Conservation (phyloP, 257 asterid species). For the Echium plantagineum region DNA sequence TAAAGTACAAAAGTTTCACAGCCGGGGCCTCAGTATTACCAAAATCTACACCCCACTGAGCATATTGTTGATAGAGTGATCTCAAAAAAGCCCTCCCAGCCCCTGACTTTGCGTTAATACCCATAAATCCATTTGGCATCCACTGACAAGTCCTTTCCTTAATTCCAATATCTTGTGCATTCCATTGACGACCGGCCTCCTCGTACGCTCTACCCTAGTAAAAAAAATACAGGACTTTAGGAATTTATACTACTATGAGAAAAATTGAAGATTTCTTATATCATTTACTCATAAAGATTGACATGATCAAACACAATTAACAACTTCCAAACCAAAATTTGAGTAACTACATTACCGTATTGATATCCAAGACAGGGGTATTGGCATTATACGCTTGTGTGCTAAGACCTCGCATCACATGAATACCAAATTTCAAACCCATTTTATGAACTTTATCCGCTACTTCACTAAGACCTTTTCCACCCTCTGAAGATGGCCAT, state of each 20-base stretch:
- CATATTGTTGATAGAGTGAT: constrained; percentile 87
- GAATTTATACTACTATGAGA: background rate
- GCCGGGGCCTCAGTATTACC: constrained; percentile 26
- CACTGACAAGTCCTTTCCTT: constrained; percentile 71
- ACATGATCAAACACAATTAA: background rate
- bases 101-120: constrained; percentile 60
- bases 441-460: constrained; percentile 59
- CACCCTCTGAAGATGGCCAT: constrained; percentile 88
- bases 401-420: constrained; percentile 90
- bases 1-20: background rate
- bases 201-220: constrained; percentile 65
- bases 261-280: background rate
- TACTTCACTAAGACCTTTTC: constrained; percentile 60
- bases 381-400: constrained; percentile 73
- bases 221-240: background rate
- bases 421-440: constrained; percentile 96
- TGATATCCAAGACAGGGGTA: constrained; percentile 61
- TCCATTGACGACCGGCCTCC: constrained; percentile 59
- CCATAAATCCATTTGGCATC: constrained; percentile 93
- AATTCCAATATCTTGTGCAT: constrained; percentile 69
- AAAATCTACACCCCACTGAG: constrained; percentile 92
- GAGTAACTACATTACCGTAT: constrained; percentile 37
- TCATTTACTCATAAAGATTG: constrained; percentile 5
- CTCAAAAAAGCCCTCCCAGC: constrained; percentile 89
- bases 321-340: background rate